Conservation (phyloP, 2,329 filamentous ascomycete species). For the Orbilia javanica region DNA sequence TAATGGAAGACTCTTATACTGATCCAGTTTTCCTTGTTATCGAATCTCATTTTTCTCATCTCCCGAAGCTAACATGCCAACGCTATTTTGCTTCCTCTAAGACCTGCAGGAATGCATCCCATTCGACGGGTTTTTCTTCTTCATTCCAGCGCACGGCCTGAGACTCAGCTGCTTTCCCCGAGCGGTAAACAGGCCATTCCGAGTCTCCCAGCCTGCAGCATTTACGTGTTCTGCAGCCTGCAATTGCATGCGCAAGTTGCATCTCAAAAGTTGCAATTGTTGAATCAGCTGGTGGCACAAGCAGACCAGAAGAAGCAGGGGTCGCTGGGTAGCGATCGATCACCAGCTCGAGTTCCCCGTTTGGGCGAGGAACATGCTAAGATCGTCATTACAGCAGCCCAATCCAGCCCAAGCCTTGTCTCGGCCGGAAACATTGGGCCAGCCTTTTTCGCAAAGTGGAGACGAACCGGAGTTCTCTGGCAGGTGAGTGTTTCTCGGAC, state of each 20-base stretch:
- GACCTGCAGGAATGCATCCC: constrained; percentile 5
- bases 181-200: constrained; percentile 8
- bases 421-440: constrained; percentile 1
- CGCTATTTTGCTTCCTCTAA: neutral
- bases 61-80: neutral
- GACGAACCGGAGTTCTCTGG: neutral
- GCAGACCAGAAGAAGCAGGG: neutral
- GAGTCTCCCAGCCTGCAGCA: neutral
- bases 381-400: constrained; percentile 24
- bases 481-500: neutral
- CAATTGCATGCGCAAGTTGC: neutral
- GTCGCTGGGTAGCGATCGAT: constrained; percentile 5
- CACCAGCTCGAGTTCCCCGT: neutral
- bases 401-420: neutral
- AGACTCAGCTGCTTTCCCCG: neutral
- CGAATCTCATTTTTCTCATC: neutral
- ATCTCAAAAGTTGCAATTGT: neutral
- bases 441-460: constrained; percentile 14
- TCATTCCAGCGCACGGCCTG: neutral
- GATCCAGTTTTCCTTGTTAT: neutral
- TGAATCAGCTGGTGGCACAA: neutral
- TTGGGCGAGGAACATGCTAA: neutral
- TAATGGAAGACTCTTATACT: constrained; percentile 5
- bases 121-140: neutral
- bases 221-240: constrained; percentile 15